Evolutionary conservation across 768 basidiomycete species (phyloP), one percentile per base, ranked within the genome.

Genomic region (Russula sp.): DNA sequence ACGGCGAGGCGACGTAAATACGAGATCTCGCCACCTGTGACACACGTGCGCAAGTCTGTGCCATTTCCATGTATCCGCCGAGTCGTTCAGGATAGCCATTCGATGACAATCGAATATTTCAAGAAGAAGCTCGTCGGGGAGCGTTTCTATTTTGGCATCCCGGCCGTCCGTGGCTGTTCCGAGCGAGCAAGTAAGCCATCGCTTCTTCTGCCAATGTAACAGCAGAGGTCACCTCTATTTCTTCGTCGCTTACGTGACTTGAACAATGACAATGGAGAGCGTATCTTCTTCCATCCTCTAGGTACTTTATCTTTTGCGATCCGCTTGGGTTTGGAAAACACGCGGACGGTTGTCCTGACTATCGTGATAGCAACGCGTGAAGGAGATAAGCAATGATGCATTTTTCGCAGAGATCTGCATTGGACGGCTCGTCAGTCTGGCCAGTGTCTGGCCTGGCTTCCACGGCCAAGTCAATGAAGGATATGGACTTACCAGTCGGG

Each of bases 1-100:
- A 45, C 50, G 58, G 11, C 50, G 42, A 10, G 58, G 58, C 7
- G 50, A 59, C 10, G 16, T 2, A 14, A 58, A 49, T 29, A 58
- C 10, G 36, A 58, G 16, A 16, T 18, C 8, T 11, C 47, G 50
- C 58, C 58, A 59, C 36, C 38, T 18, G 25, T 9, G 49, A 22
- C 49, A 59, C 8, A 59, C 58, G 34, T 52, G 58, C 35, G 22
- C 49, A n/a, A 59, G 48, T 22, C 58, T 22, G n/a, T 59, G 41
- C 58, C 58, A 59, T 10, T 59, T 42, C 58, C 58, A 59, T 2
- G 25, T 16, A 13, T 10, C 25, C 25, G 25, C 7, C 3, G 38
- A 2, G 16, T 54, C 20, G 6, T 16, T 2, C 39, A 49, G 39
- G 14, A 29, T 36, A n/a, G 20, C 11, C 25, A 58, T 38, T 34